Conservation (phyloP, 2,329 filamentous ascomycete species). For the Fusarium cyanostomum region DNA sequence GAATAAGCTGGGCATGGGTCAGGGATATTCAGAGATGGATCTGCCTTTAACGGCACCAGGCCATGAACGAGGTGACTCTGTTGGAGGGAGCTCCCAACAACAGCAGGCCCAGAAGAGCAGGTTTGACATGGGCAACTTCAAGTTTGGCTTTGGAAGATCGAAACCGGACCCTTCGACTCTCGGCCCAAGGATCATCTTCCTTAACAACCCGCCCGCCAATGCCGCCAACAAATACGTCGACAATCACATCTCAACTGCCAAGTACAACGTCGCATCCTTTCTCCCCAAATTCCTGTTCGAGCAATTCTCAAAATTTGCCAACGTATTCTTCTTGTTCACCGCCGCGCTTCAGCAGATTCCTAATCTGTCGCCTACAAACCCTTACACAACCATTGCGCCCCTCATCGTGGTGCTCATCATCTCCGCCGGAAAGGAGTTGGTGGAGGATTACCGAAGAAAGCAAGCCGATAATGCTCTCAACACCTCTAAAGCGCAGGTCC, state of each 20-base stretch:
- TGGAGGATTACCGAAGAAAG: constrained; percentile 93
- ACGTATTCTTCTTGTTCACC: constrained; percentile 99
- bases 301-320: constrained; percentile 99
- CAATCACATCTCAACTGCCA: constrained; percentile 97
- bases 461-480: constrained; percentile 88
- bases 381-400: constrained; percentile 96
- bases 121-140: constrained; percentile 81
- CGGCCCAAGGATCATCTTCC: constrained; percentile 89
- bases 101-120: constrained; percentile 52
- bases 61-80: constrained; percentile 49
- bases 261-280: constrained; percentile 95
- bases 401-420: constrained; percentile 88
- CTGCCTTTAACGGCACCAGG: constrained; percentile 85
- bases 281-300: constrained; percentile 97
- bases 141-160: constrained; percentile 86
- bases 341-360: constrained; percentile 95
- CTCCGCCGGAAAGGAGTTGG: constrained; percentile 93
- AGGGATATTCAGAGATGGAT: constrained; percentile 97
- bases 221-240: constrained; percentile 88
- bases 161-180: constrained; percentile 91
- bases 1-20: constrained; percentile 87
- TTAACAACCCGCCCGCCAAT: constrained; percentile 97
- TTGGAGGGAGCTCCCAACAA: constrained; percentile 56
- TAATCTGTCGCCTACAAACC: constrained; percentile 91
- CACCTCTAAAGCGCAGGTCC: constrained; percentile 82